Evolutionary conservation across 2,329 filamentous ascomycete species (phyloP).

Genomic region (Phyllosticta paracitricarpa): DNA sequence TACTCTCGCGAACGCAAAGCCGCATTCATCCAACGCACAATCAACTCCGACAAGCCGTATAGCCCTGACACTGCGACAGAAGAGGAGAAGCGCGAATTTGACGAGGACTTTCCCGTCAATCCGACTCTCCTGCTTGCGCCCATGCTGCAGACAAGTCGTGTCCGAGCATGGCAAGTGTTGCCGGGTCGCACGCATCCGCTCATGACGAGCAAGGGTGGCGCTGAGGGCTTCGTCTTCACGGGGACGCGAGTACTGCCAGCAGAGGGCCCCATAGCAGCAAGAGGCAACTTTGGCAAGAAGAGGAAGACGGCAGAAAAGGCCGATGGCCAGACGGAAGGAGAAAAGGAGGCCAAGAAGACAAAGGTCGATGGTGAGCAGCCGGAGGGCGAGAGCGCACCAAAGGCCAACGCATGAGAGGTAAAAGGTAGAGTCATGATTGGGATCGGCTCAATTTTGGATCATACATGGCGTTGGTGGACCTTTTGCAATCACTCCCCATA

Average conservation of each 20-base stretch:
- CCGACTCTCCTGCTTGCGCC: conserved; percentile 74
- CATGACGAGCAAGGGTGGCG: conserved; percentile 81
- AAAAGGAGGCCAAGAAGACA: conserved; percentile 14
- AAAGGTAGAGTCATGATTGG: not conserved
- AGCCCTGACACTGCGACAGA: conserved; percentile 28
- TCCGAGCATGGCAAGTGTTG: conserved; percentile 79
- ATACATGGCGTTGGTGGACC: not conserved
- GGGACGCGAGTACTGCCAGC: conserved; percentile 72
- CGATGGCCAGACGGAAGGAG: conserved; percentile 14
- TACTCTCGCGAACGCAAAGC: conserved; percentile 73
- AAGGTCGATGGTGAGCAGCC: conserved; percentile 22
- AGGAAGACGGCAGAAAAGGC: conserved; percentile 40
- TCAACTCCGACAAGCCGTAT: not conserved
- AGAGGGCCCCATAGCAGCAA: conserved; percentile 68
- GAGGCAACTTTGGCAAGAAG: conserved; percentile 63
- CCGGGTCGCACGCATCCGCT: conserved; percentile 86
- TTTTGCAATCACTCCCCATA: not conserved
- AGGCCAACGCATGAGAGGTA: not conserved
- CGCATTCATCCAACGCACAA: conserved; percentile 51
- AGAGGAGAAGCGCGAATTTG: conserved; percentile 12
- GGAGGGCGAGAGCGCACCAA: not conserved
- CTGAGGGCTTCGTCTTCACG: conserved; percentile 85
- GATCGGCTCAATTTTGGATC: not conserved
- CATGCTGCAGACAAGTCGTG: conserved; percentile 68
- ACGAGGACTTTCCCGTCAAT: conserved; percentile 69